A percentile compares a stretch with the other conserved stretches of the same genome.
Evolutionary conservation across 495 filamentous ascomycete species (phyloP).

Genomic region (Penicillium arizonense): DNA sequence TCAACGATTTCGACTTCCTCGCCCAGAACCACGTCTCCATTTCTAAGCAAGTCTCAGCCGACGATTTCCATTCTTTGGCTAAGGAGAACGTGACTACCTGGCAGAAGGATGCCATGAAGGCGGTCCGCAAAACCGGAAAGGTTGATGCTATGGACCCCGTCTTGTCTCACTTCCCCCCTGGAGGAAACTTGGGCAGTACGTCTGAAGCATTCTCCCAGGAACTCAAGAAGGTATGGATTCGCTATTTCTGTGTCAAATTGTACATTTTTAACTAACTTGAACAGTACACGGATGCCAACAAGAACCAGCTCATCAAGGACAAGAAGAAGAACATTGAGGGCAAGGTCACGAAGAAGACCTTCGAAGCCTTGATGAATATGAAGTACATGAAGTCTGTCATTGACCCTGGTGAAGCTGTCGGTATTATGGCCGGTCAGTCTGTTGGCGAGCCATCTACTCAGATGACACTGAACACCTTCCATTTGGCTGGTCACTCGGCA

Average conservation of each 20-base stretch:
- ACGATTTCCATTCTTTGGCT: slow-evolving; percentile 49
- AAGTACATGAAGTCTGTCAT: slow-evolving; percentile 92
- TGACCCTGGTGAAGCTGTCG: slow-evolving; percentile 98
- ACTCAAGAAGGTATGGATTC: slow-evolving; percentile 51
- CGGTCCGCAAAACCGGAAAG: slow-evolving; percentile 65
- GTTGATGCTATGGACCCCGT: slow-evolving; percentile 74
- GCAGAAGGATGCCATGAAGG: slow-evolving; percentile 79
- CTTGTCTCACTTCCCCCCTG: slow-evolving; percentile 68
- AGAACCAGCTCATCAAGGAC: slow-evolving; percentile 71
- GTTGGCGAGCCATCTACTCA: slow-evolving; percentile 97
- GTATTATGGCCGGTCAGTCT: slow-evolving; percentile 94
- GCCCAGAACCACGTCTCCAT: slow-evolving; percentile 70
- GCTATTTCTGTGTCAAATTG: not conserved
- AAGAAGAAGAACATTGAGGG: slow-evolving; percentile 64
- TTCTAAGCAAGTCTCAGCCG: slow-evolving; percentile 50
- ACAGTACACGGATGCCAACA: slow-evolving; percentile 74
- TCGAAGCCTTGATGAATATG: slow-evolving; percentile 77
- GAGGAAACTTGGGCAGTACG: slow-evolving; percentile 75
- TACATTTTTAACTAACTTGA: slow-evolving; percentile 17
- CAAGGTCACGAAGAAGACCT: slow-evolving; percentile 65
- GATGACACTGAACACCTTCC: slow-evolving; percentile 99
- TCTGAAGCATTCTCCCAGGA: slow-evolving; percentile 79
- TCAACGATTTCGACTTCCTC: slow-evolving; percentile 87
- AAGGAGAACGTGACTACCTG: slow-evolving; percentile 47
- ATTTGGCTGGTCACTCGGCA: slow-evolving; percentile 95